phyloP scores from a whole-genome alignment of 192 early-diverging fungal species.

The Rhizophagus clarus region DNA sequence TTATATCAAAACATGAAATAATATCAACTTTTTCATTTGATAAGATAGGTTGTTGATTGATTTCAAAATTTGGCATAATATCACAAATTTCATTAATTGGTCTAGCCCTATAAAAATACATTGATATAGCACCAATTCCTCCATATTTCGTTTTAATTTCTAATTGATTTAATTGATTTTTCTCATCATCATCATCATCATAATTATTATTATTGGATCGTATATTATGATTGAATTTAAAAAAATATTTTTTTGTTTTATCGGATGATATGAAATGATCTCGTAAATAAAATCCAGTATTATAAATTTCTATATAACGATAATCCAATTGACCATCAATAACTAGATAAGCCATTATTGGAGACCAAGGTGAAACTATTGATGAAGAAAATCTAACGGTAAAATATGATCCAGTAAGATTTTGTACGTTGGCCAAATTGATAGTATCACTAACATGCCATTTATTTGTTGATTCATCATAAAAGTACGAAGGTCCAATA shows the following conservation, averaged over 20 bases:
- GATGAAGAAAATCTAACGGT: slow-evolving; percentile 1
- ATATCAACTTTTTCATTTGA: background rate
- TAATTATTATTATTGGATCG: background rate
- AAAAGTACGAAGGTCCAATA: background rate
- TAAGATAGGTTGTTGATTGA: background rate
- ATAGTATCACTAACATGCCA: background rate
- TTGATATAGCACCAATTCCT: background rate
- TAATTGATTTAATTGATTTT: background rate
- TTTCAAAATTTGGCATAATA: background rate
- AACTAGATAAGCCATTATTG: slow-evolving; percentile 2
- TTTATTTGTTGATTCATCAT: background rate
- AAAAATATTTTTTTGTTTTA: background rate
- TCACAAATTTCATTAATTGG: background rate
- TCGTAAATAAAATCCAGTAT: background rate
- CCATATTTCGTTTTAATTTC: background rate
- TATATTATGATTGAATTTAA: background rate
- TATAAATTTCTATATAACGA: slow-evolving; percentile 2
- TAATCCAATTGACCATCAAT: slow-evolving; percentile 12
- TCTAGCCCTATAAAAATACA: background rate
- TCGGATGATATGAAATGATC: background rate
- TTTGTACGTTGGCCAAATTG: background rate
- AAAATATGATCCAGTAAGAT: background rate
- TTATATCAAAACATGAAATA: background rate
- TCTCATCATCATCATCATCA: too few species aligned
- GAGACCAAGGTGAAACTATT: background rate